These are phyloP conservation scores for Anethum foeniculum DNA, from an alignment of 140 eudicot species.

Conservation along the genomic window DNA sequence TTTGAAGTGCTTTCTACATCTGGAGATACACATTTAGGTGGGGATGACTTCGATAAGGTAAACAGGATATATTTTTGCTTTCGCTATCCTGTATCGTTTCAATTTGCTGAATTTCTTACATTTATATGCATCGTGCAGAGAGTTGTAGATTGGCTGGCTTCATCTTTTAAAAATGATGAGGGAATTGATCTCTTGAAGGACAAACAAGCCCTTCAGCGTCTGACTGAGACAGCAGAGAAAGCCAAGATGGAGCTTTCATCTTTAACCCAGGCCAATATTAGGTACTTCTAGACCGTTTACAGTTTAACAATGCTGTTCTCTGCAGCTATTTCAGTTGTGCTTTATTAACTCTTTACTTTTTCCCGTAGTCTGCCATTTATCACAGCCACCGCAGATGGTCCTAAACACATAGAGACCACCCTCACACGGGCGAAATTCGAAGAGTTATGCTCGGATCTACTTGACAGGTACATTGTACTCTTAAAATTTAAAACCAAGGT, in stretches of 20 bases:
- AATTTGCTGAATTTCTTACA: neutral
- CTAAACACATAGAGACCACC: conserved; percentile 92
- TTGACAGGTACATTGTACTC: conserved; percentile 51
- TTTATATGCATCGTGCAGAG: conserved; percentile 40
- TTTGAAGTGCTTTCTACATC: conserved; percentile 97
- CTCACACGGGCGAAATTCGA: conserved; percentile 90
- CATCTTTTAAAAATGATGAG: conserved; percentile 68
- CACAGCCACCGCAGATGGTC: conserved; percentile 94
- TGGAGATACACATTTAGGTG: conserved; percentile 95
- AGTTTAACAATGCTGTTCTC: neutral
- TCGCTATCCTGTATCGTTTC: neutral
- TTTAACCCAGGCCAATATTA: conserved; percentile 78
- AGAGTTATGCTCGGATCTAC: conserved; percentile 85
- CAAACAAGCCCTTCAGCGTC: conserved; percentile 94
- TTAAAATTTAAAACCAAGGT: neutral
- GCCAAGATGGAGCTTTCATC: conserved; percentile 98
- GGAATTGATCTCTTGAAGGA: conserved; percentile 93
- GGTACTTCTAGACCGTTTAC: conserved; percentile 24
- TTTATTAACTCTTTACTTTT: neutral
- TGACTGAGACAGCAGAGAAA: conserved; percentile 95
- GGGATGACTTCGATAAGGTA: conserved; percentile 97
- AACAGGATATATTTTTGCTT: neutral
- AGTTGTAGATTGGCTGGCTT: conserved; percentile 92
- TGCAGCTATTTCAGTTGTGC: neutral
- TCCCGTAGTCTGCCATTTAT: conserved; percentile 74